Evolutionary conservation across 2,329 filamentous ascomycete genomes (phyloP).

Genomic region (Tolypocladium endophyticum): DNA sequence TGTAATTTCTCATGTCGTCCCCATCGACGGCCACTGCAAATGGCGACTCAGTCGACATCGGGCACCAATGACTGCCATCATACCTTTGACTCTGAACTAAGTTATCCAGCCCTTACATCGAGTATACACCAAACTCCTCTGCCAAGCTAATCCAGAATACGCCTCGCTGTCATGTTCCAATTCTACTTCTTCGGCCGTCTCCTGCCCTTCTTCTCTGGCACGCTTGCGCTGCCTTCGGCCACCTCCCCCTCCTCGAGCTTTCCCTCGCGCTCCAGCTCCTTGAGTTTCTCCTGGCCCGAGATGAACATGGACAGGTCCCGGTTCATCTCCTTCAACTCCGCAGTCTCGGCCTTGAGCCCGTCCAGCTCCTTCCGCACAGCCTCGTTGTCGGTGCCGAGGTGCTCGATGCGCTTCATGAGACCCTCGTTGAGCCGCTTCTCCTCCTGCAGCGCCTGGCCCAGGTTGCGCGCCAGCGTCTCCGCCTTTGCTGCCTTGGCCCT

Average conservation of each 20-base stretch:
- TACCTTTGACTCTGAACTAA: not conserved
- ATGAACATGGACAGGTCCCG: constrained; percentile 83
- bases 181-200: constrained; percentile 29
- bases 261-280: constrained; percentile 53
- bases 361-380: constrained; percentile 45
- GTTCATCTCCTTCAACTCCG: constrained; percentile 75
- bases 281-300: constrained; percentile 69
- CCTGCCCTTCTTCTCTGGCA: constrained; percentile 50
- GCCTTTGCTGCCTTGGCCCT: constrained; percentile 60
- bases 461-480: constrained; percentile 61
- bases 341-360: constrained; percentile 50
- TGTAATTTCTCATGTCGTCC: not conserved
- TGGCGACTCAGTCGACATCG: not conserved
- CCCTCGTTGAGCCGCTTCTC: constrained; percentile 78
- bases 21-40: not conserved
- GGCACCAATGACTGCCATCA: not conserved
- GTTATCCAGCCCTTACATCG: not conserved
- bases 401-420: constrained; percentile 70
- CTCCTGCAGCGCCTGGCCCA: constrained; percentile 70
- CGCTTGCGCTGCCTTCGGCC: constrained; percentile 58
- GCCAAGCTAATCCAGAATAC: not conserved
- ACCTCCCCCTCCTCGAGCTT: constrained; percentile 58
- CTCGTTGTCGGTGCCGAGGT: constrained; percentile 54
- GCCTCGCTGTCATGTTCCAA: not conserved
- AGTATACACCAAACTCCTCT: not conserved